phyloP scores from a whole-genome alignment of 78 protist genomes.

The Dictyostelium capitatum region DNA sequence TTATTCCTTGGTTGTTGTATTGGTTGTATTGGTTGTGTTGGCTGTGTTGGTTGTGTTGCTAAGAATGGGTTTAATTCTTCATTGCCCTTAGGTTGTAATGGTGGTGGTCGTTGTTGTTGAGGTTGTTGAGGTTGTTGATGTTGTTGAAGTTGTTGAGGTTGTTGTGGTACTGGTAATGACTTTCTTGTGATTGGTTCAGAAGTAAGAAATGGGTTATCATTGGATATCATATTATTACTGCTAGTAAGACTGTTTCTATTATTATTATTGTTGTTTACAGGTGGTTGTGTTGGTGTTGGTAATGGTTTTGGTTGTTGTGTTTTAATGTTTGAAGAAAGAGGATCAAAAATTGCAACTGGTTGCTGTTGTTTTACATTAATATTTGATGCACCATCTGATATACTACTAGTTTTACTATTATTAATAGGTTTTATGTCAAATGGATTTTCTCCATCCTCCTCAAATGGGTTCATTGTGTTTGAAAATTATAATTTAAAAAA shows the following conservation, averaged over 20 bases:
- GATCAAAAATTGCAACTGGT: background rate
- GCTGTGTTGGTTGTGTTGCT: background rate
- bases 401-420: background rate
- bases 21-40: background rate
- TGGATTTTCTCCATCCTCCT: background rate
- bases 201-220: background rate
- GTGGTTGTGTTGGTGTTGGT: background rate
- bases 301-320: background rate
- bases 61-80: background rate
- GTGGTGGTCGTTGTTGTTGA: background rate
- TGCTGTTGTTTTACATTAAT: background rate
- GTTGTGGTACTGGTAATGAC: background rate
- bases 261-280: background rate
- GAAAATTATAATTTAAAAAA: background rate
- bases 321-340: background rate
- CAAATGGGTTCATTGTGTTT: conserved; percentile 24
- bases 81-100: background rate
- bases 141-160: background rate
- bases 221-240: too few species aligned
- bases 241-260: background rate
- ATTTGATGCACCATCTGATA: background rate
- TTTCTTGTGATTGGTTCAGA: background rate
- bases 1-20: background rate
- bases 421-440: conserved; percentile 2
- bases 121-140: background rate